Conservation (phyloP, 139 green algal species). For the Trebouxia sp. region DNA sequence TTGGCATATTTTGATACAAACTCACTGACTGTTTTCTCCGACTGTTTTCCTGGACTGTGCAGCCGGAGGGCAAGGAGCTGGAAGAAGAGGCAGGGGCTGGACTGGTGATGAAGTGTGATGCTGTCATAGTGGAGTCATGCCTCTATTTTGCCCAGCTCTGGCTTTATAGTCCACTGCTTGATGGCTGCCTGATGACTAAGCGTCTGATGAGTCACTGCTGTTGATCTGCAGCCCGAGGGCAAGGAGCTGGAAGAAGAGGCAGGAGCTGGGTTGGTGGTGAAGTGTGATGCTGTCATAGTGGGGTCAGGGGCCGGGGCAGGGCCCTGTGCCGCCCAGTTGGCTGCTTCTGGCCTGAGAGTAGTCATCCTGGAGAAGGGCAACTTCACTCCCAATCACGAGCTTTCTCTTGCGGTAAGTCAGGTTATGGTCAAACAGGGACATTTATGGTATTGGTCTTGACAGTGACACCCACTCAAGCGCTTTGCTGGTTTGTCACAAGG, state of each 20-base stretch:
- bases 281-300: constrained; percentile 65
- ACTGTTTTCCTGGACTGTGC: background rate
- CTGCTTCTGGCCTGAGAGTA: constrained; percentile 51
- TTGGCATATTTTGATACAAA: too few species aligned
- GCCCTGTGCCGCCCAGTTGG: constrained; percentile 51
- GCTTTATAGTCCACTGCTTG: too few species aligned
- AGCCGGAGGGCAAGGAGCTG: background rate
- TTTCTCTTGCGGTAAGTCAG: background rate
- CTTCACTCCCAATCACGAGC: constrained; percentile 23
- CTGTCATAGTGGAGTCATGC: constrained; percentile 64
- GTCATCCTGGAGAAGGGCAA: constrained; percentile 24
- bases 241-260: constrained; percentile 1
- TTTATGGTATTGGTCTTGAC: background rate
- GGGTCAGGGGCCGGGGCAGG: constrained; percentile 65
- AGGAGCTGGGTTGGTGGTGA: constrained; percentile 35
- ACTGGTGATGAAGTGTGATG: constrained; percentile 54
- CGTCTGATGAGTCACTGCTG: too few species aligned
- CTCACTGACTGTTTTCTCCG: too few species aligned
- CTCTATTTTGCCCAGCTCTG: constrained; percentile 53
- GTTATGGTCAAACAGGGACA: too few species aligned
- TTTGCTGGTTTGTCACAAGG: too few species aligned
- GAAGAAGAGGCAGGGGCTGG: background rate
- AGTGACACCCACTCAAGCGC: background rate
- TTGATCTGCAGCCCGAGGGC: background rate
- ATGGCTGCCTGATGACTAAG: too few species aligned